Conservation (phyloP, 495 filamentous ascomycete species). For the Parachaetomium inaequale region DNA sequence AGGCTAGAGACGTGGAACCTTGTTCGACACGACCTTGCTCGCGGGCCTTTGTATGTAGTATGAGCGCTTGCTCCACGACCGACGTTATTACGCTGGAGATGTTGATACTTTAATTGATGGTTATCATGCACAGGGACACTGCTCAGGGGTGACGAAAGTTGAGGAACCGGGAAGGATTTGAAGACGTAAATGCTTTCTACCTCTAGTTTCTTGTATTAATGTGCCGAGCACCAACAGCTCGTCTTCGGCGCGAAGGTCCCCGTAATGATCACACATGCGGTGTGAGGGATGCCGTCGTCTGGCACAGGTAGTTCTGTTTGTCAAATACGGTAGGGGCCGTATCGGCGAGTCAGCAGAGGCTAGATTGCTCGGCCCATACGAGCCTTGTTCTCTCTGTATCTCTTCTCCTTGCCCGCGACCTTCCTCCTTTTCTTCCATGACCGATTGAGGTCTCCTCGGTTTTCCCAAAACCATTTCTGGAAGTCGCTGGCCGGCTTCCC, state of each 20-base stretch:
- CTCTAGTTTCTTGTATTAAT: neutral
- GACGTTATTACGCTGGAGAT: neutral
- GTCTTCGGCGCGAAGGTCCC: neutral
- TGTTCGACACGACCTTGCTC: neutral
- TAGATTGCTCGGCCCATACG: slow-evolving; percentile 49
- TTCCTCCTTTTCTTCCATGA: slow-evolving; percentile 86
- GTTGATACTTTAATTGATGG: neutral
- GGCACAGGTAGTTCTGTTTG: neutral
- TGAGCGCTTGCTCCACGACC: neutral
- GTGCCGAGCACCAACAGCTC: neutral
- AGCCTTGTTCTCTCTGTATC: slow-evolving; percentile 77
- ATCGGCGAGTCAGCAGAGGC: neutral
- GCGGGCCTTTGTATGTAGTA: neutral
- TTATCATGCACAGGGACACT: neutral
- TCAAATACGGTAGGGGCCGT: neutral
- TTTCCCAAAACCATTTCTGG: slow-evolving; percentile 87
- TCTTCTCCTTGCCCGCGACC: slow-evolving; percentile 76
- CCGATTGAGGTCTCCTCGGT: slow-evolving; percentile 82
- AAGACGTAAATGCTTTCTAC: neutral
- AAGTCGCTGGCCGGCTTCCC: slow-evolving; percentile 58
- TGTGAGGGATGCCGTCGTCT: neutral
- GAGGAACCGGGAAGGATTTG: neutral
- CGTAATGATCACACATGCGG: neutral
- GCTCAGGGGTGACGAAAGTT: neutral
- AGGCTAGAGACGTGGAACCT: neutral